These are phyloP conservation scores for Odontarrhena argentea DNA, from an alignment of 345 rosid genomes.

Conservation along the genomic window DNA sequence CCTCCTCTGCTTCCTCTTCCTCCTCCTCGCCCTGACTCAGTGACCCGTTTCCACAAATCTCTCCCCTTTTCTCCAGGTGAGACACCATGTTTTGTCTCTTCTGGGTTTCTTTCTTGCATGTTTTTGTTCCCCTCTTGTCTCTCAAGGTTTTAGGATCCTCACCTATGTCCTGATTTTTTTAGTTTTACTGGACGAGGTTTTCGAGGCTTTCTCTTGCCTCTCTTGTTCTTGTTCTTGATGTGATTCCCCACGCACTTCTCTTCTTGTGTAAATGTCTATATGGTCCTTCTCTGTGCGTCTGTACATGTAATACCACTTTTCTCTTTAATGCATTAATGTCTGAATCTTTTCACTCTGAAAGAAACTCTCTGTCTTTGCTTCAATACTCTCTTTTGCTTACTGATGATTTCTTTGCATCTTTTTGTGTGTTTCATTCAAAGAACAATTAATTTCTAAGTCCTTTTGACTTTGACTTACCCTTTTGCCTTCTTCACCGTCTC, in stretches of 20 bases:
- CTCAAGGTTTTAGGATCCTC: conserved; percentile 23
- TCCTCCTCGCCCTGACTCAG: conserved; percentile 46
- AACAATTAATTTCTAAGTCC: background rate
- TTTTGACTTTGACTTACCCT: conserved; percentile 38
- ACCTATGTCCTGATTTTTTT: conserved; percentile 17
- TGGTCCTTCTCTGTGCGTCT: conserved; percentile 26
- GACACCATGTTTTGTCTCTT: conserved; percentile 44
- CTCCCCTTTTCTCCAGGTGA: conserved; percentile 52
- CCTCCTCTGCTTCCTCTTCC: conserved; percentile 62
- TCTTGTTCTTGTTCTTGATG: conserved; percentile 22
- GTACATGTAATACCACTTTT: conserved; percentile 25
- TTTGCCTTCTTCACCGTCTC: conserved; percentile 13
- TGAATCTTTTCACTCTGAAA: conserved; percentile 15
- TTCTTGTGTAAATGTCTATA: conserved; percentile 34
- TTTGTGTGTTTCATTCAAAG: conserved; percentile 11
- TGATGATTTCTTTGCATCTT: conserved; percentile 32
- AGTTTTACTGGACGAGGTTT: conserved; percentile 33
- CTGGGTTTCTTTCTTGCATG: conserved; percentile 43
- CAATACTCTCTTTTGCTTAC: conserved; percentile 28
- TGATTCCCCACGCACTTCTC: conserved; percentile 24
- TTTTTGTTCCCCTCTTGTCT: conserved; percentile 33
- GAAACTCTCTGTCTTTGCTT: conserved; percentile 30
- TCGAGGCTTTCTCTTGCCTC: conserved; percentile 32
- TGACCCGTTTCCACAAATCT: conserved; percentile 62
- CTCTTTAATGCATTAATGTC: conserved; percentile 28